A percentile compares a stretch with the other conserved stretches of the same genome.
phyloP scores from a whole-genome alignment of 306 rosid genomes.

The Lithocarpus polystachyus region DNA sequence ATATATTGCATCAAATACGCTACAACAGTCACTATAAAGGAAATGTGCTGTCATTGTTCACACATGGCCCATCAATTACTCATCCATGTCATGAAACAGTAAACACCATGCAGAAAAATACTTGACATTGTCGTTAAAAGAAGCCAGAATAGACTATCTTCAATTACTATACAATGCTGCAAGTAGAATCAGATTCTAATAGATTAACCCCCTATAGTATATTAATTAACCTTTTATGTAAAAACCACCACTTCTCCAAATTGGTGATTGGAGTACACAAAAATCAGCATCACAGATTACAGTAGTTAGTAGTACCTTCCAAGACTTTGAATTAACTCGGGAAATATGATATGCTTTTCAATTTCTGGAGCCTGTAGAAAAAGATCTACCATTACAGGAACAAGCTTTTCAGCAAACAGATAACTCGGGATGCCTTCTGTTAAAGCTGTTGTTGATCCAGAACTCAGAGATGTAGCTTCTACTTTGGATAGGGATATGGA shows the following conservation, averaged over 20 bases:
- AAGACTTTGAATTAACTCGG: constrained; percentile 87
- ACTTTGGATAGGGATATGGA: constrained; percentile 41
- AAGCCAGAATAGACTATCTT: background rate
- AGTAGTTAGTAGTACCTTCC: constrained; percentile 78
- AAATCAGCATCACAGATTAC: constrained; percentile 16
- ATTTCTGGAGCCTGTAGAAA: constrained; percentile 72
- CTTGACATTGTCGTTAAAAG: background rate
- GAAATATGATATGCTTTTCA: constrained; percentile 76
- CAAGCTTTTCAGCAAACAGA: constrained; percentile 81
- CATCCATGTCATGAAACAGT: background rate
- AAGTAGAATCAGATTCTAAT: background rate
- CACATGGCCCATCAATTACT: background rate
- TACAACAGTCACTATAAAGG: background rate
- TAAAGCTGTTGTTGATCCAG: constrained; percentile 44
- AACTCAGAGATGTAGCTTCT: constrained; percentile 43
- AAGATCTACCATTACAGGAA: constrained; percentile 82
- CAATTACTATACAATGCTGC: background rate
- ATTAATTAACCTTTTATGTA: background rate
- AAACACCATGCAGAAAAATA: background rate
- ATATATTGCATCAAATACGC: background rate
- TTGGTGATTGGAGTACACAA: constrained; percentile 11
- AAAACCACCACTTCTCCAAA: background rate
- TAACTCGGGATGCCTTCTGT: constrained; percentile 55
- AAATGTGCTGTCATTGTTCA: background rate
- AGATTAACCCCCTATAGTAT: background rate